Evolutionary conservation across 495 filamentous ascomycete genomes (phyloP), one percentile per base, ranked within the genome.

Genomic region (Daldinia grandis): DNA sequence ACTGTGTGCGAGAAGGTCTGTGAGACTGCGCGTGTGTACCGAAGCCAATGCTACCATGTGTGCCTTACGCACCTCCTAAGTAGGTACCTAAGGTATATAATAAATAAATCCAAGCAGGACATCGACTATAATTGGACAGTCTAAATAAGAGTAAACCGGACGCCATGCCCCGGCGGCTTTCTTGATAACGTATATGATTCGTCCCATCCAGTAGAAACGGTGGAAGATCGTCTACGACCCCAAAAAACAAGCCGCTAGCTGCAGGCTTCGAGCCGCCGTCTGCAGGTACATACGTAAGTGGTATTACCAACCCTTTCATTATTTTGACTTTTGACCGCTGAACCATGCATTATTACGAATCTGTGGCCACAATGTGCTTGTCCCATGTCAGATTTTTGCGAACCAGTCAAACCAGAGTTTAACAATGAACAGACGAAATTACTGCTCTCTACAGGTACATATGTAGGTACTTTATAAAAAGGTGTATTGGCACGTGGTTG

Each of bases 221-320:
- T 50, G 33, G 53, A 33, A 51, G 62, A 50, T 61, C 28, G 40
- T 62, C 68, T 51, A 49, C 50, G 47, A 63, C 58, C 38, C 49
- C 59, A 59, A 40, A 60, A 50, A 50, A 37, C 35, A 58, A 30
- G 33, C 25, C 31, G 44, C 44, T 63, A 30, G 58, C 40, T 59
- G 37, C 55, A 69, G 35, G 55, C 35, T 69, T 53, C 49, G 61
- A 61, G 47, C 54, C 59, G 44, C 58, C 49, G 61, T 66, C 58
- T 66, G 69, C 59, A 68, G 64, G 64, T 68, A 53, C 49, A 28
- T 68, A 64, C 60, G 69, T 72, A 64, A 67, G 58, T 58, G 0
- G 64, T 72, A 63, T 47, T 40, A 67, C 63, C 49, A n/a, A 55
- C 31, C 42, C 31, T 54, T 62, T 57, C 58, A 62, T 47, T 47